phyloP scores from a whole-genome alignment of 1,284 basidiomycete genomes.

The Dichomitus squalens region DNA sequence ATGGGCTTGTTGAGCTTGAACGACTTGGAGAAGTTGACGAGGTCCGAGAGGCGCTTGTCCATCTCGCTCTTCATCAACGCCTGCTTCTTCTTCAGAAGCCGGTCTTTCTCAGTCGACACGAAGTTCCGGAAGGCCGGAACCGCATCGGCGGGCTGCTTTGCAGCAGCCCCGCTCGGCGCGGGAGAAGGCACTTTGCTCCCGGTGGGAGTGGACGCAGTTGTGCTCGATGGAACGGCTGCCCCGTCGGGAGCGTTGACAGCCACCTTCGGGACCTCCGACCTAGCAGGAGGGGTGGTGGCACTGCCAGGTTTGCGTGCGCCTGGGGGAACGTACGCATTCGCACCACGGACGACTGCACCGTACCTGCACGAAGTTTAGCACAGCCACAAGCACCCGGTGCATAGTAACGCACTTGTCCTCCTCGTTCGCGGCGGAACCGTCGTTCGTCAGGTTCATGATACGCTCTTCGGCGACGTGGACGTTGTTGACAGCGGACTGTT shows the following conservation, averaged over 20 bases:
- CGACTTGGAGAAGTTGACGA: conserved; percentile 88
- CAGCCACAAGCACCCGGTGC: conserved; percentile 16
- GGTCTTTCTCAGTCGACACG: conserved; percentile 86
- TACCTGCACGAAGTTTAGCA: conserved; percentile 57
- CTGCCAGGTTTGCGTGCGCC: conserved; percentile 63
- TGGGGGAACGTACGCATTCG: conserved; percentile 92
- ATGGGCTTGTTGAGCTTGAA: conserved; percentile 98
- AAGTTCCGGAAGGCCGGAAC: conserved; percentile 86
- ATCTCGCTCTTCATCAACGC: conserved; percentile 91
- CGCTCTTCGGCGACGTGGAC: conserved; percentile 92
- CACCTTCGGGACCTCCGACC: conserved; percentile 65
- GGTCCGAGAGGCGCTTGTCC: conserved; percentile 89
- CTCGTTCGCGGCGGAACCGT: conserved; percentile 77
- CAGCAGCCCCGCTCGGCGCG: conserved; percentile 21
- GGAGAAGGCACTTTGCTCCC: conserved; percentile 62
- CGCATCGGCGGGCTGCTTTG: conserved; percentile 66
- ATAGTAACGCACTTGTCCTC: conserved; percentile 81
- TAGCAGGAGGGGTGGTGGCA: conserved; percentile 38
- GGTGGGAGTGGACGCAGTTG: conserved; percentile 26
- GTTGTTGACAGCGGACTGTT: conserved; percentile 70
- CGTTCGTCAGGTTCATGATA: conserved; percentile 63
- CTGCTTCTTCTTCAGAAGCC: conserved; percentile 88
- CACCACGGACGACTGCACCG: conserved; percentile 87
- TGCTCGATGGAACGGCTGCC: conserved; percentile 34
- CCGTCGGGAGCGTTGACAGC: conserved; percentile 74